These are phyloP conservation scores for Parmelia sp. DNA, from an alignment of 495 filamentous ascomycete genomes.

Conservation along the genomic window DNA sequence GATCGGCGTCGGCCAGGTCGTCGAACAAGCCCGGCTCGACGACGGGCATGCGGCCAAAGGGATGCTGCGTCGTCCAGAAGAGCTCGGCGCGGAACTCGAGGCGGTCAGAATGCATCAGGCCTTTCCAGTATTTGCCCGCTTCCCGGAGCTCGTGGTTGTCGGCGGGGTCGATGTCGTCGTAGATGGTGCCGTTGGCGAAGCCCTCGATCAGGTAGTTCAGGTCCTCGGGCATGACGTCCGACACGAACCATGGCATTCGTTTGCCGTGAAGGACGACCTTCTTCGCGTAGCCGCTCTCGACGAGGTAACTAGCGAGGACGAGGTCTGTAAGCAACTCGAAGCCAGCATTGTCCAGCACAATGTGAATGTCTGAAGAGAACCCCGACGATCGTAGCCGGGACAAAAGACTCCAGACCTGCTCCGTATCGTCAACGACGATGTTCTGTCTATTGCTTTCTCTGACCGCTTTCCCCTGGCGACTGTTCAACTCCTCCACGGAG, in stretches of 20 bases:
- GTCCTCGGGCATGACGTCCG: conserved; percentile 81
- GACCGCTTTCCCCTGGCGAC: conserved; percentile 79
- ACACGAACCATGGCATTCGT: conserved; percentile 92
- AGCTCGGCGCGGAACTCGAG: conserved; percentile 68
- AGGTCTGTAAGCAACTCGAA: conserved; percentile 94
- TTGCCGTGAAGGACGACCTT: conserved; percentile 85
- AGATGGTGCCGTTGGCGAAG: conserved; percentile 64
- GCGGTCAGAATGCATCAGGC: conserved; percentile 69
- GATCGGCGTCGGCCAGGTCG: conserved; percentile 69
- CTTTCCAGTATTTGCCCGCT: conserved; percentile 60
- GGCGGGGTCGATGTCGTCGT: conserved; percentile 61
- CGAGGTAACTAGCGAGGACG: conserved; percentile 77
- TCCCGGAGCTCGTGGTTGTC: conserved; percentile 48
- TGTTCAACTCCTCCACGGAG: conserved; percentile 90
- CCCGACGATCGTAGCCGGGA: conserved; percentile 45
- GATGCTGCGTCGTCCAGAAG: conserved; percentile 83
- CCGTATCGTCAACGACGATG: conserved; percentile 77
- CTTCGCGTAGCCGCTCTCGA: conserved; percentile 72
- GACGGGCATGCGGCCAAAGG: conserved; percentile 74
- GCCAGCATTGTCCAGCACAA: conserved; percentile 90
- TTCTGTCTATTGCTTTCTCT: conserved; percentile 78
- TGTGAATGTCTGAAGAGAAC: conserved; percentile 67
- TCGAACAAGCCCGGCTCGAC: conserved; percentile 57
- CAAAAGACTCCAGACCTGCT: conserved; percentile 62
- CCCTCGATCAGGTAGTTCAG: conserved; percentile 70